Evolutionary conservation across 2,329 filamentous ascomycete species (phyloP).

Genomic region (Neocucurbitaria cava): DNA sequence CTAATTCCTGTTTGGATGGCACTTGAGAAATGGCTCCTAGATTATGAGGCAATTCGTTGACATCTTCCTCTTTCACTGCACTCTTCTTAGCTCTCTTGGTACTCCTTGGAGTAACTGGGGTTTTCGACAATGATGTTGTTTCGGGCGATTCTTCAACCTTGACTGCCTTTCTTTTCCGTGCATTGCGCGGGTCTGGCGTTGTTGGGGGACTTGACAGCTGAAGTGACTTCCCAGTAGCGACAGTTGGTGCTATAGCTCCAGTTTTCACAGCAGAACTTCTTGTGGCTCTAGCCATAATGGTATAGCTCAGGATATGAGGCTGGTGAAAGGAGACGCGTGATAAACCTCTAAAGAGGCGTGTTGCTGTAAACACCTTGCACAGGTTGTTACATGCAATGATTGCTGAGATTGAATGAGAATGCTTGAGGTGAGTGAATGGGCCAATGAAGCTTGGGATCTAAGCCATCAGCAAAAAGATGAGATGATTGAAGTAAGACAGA

Average conservation of each 20-base stretch:
- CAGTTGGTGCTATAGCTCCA: slow-evolving; percentile 11
- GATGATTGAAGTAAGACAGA: not conserved
- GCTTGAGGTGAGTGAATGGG: not conserved
- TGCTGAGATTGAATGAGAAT: not conserved
- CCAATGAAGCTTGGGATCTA: not conserved
- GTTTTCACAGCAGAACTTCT: slow-evolving; percentile 33
- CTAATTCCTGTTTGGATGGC: slow-evolving; percentile 11
- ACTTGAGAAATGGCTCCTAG: slow-evolving; percentile 50
- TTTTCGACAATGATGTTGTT: slow-evolving; percentile 3
- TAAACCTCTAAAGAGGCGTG: slow-evolving; percentile 2
- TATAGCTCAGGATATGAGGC: not conserved
- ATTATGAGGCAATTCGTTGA: slow-evolving; percentile 64
- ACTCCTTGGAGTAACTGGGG: slow-evolving; percentile 25
- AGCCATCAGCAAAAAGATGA: not conserved
- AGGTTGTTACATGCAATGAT: slow-evolving; percentile 1
- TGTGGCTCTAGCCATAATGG: slow-evolving; percentile 42
- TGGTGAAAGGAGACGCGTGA: slow-evolving; percentile 5
- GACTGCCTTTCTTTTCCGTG: slow-evolving; percentile 34
- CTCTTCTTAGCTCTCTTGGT: slow-evolving; percentile 48
- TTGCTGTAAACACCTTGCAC: slow-evolving; percentile 19
- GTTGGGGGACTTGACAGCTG: slow-evolving; percentile 54
- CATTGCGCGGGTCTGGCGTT: slow-evolving; percentile 44
- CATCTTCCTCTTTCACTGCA: slow-evolving; percentile 48
- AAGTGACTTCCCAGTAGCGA: slow-evolving; percentile 31
- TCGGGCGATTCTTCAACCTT: slow-evolving; percentile 26